Base-by-base conservation (phyloP, 805 yeast species). In the Metschnikowia cerradonensis region DNA sequence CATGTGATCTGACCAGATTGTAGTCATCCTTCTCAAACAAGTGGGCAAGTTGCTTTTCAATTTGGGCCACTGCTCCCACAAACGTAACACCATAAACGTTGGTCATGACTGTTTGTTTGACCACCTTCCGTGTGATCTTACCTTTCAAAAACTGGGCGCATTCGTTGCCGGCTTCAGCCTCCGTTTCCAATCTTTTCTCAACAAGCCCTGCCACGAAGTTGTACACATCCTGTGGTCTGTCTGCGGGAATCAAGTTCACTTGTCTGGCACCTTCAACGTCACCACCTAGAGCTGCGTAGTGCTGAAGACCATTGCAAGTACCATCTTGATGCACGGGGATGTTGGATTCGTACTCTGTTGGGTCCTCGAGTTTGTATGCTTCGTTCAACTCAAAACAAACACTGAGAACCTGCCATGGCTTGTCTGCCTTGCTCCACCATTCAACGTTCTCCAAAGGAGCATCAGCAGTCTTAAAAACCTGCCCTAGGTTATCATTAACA, bases 41-140 rank as follows among this genome's bases (percentile, higher is more conserved):
- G 45, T 81, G 84, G 31, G 78, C 79, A 50, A 92, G 71, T 63
- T 91, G 91, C 61, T 84, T 87, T 51, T 82, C 80, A 61, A 92
- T 90, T 70, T 92, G 99, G 3, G 84, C 85, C 15, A 89, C 81
- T 0, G 98, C 99, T 15, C 99, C 99, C 54, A 89, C 80, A 64
- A 80, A 90, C 0, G 99, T 92, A 11, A 92, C 99, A 61, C 99
- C 99, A 65, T 92, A 92, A 35, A 92, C 99, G 62, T 90, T 91
- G 0, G 99, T 92, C 99, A 92, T 92, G 23, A 92, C 98, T 0
- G 99, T 90, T 66, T 92, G 99, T 65, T 92, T 92, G 35, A 94
- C 96, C 42, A 94, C 85, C 64, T 92, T 92, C 60, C 99, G 80
- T 17, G 84, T 79, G 51, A 92, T 80, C 52, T 82, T 78, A 47